Base-by-base conservation (phyloP, 75 land plant genomes). In the Pseudotsuga menziesii region DNA sequence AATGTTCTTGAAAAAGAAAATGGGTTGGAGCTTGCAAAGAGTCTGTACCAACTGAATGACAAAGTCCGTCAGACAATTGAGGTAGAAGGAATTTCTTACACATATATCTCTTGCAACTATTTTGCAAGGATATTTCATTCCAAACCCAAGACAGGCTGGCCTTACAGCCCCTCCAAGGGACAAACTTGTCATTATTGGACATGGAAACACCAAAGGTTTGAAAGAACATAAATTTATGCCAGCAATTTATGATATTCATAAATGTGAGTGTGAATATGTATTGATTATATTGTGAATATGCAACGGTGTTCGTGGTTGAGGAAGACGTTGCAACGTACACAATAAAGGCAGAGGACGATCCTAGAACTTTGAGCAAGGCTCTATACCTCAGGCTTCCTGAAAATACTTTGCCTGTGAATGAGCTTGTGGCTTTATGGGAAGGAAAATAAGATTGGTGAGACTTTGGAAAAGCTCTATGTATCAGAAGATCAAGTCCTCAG, bases 161-260 rank as follows among this genome's bases (percentile, higher is more conserved):
- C 74, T 67, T 22, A 60, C 57, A 55, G 22, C 77, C 19, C 86
- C 91, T 23, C 91, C 91, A 2, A 86, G 88, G 55, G 91, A 86
- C 75, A 89, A 89, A 62, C 77, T 82, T 57, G 77, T 84, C 41
- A 84, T 89, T 26, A 39, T 79, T 29, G 91, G 91, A 2, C 82
- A 84, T 76, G 88, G 89, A 23, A 82, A 82, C 23, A 22, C 35
- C 54, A 48, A 48, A 48, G 54, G 54, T 48, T 8, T 48, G 63
- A 4, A 12, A 3, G 63, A 61, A 3, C 11, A 61, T 61, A 15
- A 61, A 61, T 25, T 61, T n/a, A 0, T 44, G 52, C 8, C 9
- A 0, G 0, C 8, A 7, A 44, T 44, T 44, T 6, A 44, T 44
- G 0, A 44, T 7, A 44, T 44, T 1, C 9, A 1, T 44, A 9